Conservation (phyloP, 495 filamentous ascomycete species). For the Penicillium arizonense region DNA sequence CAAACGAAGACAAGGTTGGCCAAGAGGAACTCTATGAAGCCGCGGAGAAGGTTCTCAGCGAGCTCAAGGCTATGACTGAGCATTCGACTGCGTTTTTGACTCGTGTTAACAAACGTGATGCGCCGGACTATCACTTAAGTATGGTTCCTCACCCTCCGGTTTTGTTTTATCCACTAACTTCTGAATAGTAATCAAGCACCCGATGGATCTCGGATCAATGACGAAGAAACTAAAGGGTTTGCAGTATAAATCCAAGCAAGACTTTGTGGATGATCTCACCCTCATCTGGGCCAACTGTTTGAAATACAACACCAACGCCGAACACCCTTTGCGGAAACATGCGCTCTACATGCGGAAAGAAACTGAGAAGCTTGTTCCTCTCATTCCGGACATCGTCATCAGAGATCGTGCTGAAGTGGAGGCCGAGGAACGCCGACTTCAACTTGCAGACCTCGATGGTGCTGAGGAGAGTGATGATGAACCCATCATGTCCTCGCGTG, state of each 20-base stretch:
- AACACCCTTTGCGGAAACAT: slow-evolving; percentile 87
- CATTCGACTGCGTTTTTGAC: slow-evolving; percentile 92
- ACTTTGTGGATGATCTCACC: slow-evolving; percentile 90
- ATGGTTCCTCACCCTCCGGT: slow-evolving; percentile 30
- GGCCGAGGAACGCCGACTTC: slow-evolving; percentile 86
- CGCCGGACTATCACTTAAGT: slow-evolving; percentile 91
- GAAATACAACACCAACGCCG: slow-evolving; percentile 87
- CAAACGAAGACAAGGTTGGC: slow-evolving; percentile 91
- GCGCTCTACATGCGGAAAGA: slow-evolving; percentile 95
- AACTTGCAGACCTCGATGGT: slow-evolving; percentile 74
- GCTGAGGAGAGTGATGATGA: slow-evolving; percentile 94
- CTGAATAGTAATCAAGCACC: slow-evolving; percentile 81
- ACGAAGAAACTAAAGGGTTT: slow-evolving; percentile 93
- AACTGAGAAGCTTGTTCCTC: slow-evolving; percentile 88
- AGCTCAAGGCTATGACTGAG: slow-evolving; percentile 94
- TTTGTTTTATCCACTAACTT: slow-evolving; percentile 15
- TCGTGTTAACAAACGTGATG: slow-evolving; percentile 92
- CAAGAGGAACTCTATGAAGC: slow-evolving; percentile 98
- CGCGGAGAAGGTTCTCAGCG: slow-evolving; percentile 90
- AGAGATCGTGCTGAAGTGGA: slow-evolving; percentile 91
- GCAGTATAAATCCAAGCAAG: slow-evolving; percentile 87
- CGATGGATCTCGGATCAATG: slow-evolving; percentile 98
- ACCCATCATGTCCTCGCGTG: slow-evolving; percentile 95
- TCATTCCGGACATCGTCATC: slow-evolving; percentile 91
- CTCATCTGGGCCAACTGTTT: slow-evolving; percentile 97